phyloP scores from a whole-genome alignment of 495 filamentous ascomycete species.

The Lophiostoma macrostomum region DNA sequence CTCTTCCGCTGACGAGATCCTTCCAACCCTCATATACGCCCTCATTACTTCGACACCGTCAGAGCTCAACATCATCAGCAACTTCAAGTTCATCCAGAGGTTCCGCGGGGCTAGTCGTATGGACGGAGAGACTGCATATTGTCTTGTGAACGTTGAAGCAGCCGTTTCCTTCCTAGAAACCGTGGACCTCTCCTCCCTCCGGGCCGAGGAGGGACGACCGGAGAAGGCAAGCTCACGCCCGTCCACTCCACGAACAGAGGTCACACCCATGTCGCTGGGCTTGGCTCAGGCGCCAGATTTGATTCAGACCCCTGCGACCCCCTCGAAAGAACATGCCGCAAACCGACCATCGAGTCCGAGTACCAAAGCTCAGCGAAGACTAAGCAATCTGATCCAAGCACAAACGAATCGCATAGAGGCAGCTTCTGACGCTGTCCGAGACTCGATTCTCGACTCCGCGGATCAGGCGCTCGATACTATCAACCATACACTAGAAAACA shows the following conservation, averaged over 20 bases:
- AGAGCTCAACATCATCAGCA: conserved; percentile 85
- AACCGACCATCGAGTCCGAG: conserved; percentile 44
- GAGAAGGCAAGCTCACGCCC: conserved; percentile 53
- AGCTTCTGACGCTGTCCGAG: conserved; percentile 70
- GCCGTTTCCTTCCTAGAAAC: conserved; percentile 96
- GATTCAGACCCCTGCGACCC: conserved; percentile 41
- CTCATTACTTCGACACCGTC: conserved; percentile 87
- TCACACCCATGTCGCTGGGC: conserved; percentile 44
- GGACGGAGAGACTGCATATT: conserved; percentile 92
- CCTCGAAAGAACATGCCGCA: conserved; percentile 29
- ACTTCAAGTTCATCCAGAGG: conserved; percentile 87
- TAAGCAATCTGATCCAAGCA: conserved; percentile 81
- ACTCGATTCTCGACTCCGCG: conserved; percentile 78
- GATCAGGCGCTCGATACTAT: conserved; percentile 91
- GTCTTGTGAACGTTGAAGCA: conserved; percentile 92
- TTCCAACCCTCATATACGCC: conserved; percentile 93
- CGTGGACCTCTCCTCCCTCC: conserved; percentile 86
- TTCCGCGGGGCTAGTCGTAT: conserved; percentile 85
- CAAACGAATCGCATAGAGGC: conserved; percentile 75
- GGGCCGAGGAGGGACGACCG: conserved; percentile 76
- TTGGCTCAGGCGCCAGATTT: conserved; percentile 28
- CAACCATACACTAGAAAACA: conserved; percentile 78
- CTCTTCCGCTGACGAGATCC: conserved; percentile 93
- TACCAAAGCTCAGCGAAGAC: conserved; percentile 56
- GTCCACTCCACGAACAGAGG: conserved; percentile 53